Base-by-base conservation (phyloP, 1,139 yeast species). In the Taphrina communis region DNA sequence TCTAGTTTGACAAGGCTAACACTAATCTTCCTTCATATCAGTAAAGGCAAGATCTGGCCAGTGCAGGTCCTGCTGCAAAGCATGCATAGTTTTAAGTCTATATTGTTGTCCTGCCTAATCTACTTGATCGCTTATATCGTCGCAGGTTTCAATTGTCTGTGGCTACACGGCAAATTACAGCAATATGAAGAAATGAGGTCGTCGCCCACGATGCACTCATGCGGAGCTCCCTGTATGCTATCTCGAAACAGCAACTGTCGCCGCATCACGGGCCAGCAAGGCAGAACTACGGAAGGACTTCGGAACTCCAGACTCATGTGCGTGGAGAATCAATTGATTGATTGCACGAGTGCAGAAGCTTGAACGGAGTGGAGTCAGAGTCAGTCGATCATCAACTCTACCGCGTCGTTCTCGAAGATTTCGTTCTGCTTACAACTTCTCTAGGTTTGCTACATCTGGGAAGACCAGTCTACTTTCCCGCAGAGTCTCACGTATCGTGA, bases 291-390 rank as follows among this genome's bases (percentile, higher is more conserved):
- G 48, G 48, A 44, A 44, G 48, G 48, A 44, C 48, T 44, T 44
- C 48, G 48, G 48, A 6, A n/a, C 48, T n/a, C 48, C n/a, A 44
- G 19, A 44, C 5, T 44, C 48, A 44, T 44, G 48, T 44, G 48
- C 19, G 48, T 14, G 48, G 19, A n/a, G 48, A 44, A 14, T 25
- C 48, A 44, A 12, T 44, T 44, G 48, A 44, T 44, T 19, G 48
- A 12, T 44, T 6, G 48, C 48, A 44, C 48, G 48, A 44, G 48
- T 44, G 12, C 48, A 8, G 14, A 39, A 14, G 42, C 14, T 39
- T 14, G 6, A n/a, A n/a, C 17, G 12, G 48, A 11, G 48, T 44
- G 48, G 48, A 44, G 48, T 44, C 42, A 39, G 42, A 39, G 42
- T 44, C 21, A 44, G 19, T 44, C 48, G 19, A 44, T 44, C 42